Evolutionary conservation across 352 stramenopile genomes (phyloP).

Genomic region (Blastocystis sp.): DNA sequence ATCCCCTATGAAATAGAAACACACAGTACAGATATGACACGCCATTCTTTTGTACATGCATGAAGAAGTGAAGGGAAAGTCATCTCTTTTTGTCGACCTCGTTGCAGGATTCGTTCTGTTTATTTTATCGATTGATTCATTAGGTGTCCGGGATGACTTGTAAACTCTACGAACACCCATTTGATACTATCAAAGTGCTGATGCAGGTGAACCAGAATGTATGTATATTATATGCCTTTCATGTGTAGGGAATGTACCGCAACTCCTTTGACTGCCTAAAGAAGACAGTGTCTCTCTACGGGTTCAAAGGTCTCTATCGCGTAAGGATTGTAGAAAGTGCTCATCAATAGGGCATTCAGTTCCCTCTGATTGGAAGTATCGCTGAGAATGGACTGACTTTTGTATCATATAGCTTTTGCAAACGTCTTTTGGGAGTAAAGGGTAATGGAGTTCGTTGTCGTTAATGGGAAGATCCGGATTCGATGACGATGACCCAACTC

Average conservation of each 20-base stretch:
- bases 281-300: conserved; percentile 7
- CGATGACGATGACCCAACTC: conserved; percentile 19
- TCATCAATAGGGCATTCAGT: conserved; percentile 8
- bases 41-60: too few relatives aligned
- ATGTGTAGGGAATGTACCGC: background rate
- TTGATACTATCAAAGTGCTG: conserved; percentile 57
- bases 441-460: background rate
- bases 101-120: background rate
- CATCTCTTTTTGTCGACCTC: background rate
- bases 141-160: conserved; percentile 15
- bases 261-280: conserved; percentile 38
- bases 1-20: too few relatives aligned
- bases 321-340: background rate
- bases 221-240: background rate
- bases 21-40: too few relatives aligned
- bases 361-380: conserved; percentile 27
- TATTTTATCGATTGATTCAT: background rate
- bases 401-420: conserved; percentile 39
- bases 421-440: background rate
- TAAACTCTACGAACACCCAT: conserved; percentile 36
- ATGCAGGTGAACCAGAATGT: conserved; percentile 31
- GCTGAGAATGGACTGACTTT: conserved; percentile 42
- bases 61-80: too few relatives aligned
- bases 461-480: background rate
- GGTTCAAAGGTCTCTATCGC: conserved; percentile 1